A percentile compares a stretch with the other conserved stretches of the same genome.
phyloP scores from a whole-genome alignment of 768 basidiomycete species.

The Termitomyces eurrhizus region DNA sequence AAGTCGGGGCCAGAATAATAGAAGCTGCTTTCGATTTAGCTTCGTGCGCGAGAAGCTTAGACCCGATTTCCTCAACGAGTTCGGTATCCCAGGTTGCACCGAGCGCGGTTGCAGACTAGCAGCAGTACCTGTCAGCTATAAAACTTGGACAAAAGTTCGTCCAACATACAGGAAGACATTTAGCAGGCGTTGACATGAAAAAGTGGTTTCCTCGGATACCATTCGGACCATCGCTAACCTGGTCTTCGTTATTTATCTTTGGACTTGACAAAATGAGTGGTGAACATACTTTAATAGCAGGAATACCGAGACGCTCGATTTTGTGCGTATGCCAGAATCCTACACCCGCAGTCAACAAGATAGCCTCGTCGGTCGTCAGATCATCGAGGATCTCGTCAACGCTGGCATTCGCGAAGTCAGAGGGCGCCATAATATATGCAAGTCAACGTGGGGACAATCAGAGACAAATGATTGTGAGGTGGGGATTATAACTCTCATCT shows the following conservation, averaged over 20 bases:
- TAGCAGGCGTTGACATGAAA: constrained; percentile 79
- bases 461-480: background rate
- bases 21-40: constrained; percentile 69
- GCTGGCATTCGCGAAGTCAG: constrained; percentile 63
- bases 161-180: constrained; percentile 60
- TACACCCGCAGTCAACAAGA: constrained; percentile 66
- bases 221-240: constrained; percentile 82
- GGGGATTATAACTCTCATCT: constrained; percentile 1
- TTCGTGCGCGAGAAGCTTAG: constrained; percentile 64
- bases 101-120: constrained; percentile 62
- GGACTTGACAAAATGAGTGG: background rate
- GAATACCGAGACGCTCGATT: constrained; percentile 63
- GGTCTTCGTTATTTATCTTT: background rate
- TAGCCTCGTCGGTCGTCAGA: constrained; percentile 72
- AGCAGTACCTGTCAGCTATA: background rate
- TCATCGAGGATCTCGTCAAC: constrained; percentile 59
- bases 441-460: background rate
- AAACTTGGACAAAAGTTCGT: background rate
- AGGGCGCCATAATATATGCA: constrained; percentile 48
- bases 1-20: constrained; percentile 73
- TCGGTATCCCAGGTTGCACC: constrained; percentile 72
- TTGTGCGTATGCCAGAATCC: constrained; percentile 76
- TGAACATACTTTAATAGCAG: constrained; percentile 56
- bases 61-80: constrained; percentile 58
- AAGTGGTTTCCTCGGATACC: constrained; percentile 72